Base-by-base conservation (phyloP, 768 basidiomycete species). In the Tubosaeta brunneosetosa region DNA sequence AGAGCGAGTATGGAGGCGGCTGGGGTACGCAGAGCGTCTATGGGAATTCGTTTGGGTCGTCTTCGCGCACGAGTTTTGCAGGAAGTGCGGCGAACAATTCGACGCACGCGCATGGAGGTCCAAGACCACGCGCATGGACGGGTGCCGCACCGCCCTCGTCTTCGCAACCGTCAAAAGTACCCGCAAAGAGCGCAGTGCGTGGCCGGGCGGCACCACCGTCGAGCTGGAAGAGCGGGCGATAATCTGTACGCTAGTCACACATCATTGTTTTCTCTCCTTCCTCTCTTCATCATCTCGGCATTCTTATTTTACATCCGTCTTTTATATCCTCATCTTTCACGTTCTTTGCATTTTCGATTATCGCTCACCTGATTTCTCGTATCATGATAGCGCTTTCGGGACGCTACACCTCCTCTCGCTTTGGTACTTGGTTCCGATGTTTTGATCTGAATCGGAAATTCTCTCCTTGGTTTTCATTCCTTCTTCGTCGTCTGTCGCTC, bases 1-100 rank as follows among this genome's bases (percentile, higher is more conserved):
- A 80, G 51, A 88, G 86, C 62, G 83, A 84, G 49, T 83, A 80
- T 61, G 86, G 85, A 31, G 81, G 80, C 6, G 71, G 73, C 10
- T 82, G 80, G 70, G 74, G 71, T 19, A 78, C 85, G 40, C 76
- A 77, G 58, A 90, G 85, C 59, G 82, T 79, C 44, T 90, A 90
- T 60, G 90, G 87, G 12, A 86, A 86, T 54, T 66, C 77, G 8
- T 81, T 84, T 62, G 79, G 81, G 2, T 50, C 62, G 7, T 40
- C 59, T 14, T 57, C 68, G 31, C 64, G 56, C n/a, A 6, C 58
- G 10, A 51, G 41, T 36, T 22, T 52, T 5, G 17, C 13, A 32
- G 44, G 53, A 5, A 12, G 47, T 7, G 51, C n/a, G 7, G 55
- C 57, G 5, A 53, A 26, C 19, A 57, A 62, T 42, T 16, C 60